Evolutionary conservation across 768 basidiomycete genomes (phyloP), one percentile per base, ranked within the genome.

Genomic region (Coprinopsis cinerea): DNA sequence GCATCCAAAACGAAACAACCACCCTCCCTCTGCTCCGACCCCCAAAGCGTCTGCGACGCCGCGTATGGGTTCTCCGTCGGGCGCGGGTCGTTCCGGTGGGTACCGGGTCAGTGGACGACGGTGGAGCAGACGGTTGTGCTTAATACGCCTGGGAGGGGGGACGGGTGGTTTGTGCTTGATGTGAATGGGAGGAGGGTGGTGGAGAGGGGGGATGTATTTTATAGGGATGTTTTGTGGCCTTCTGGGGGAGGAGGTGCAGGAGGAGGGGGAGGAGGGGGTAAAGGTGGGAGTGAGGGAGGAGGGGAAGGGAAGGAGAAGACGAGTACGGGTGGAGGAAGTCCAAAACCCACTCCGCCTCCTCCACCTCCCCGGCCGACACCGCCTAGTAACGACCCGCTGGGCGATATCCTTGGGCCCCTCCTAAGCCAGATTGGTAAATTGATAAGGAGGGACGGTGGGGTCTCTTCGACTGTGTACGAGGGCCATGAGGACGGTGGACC

Each of bases 31-130:
- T 91, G 89, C 61, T 54, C 63, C 0, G 77, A 82, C 30, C 74
- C 76, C 0, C 63, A 63, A 28, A 86, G 87, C 0, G 72, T 78
- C 4, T 92, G 89, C 62, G 75, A 84, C 43, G 56, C 73, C 0
- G 62, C 63, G 0, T 92, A 89, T 58, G 90, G 90, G 0, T 68
- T 89, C 20, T 89, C 87, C 1, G 69, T 92, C 20, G 87, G 81
- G 11, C 76, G 89, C 4, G 87, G 87, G 0, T 71, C 83, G 0
- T 92, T 88, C 70, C 59, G 50, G 1, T 92, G 80, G 65, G 59
- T 68, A 0, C 55, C 65, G 2, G 88, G 88, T 0, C 68, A 61
- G 32, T 92, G 88, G 89, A 90, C 89, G 35, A 77, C 67, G 28
- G 68, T 91, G 18, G 57, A 60, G n/a, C 89, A 92, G 61, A 83